Evolutionary conservation across 352 stramenopile species (phyloP).

Genomic region (Lagenidium giganteum): DNA sequence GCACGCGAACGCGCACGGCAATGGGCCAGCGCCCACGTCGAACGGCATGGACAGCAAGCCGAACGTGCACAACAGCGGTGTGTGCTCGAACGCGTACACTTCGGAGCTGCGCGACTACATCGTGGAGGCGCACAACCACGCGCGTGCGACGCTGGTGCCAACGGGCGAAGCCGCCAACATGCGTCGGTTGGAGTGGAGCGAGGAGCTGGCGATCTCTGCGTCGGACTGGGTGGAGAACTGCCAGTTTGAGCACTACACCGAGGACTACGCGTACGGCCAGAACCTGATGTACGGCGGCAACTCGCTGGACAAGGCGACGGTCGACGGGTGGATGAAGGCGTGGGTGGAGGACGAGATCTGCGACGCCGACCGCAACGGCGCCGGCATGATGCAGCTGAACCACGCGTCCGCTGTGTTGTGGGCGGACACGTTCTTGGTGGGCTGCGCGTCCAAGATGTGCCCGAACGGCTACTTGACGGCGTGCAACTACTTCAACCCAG

Average conservation of each 20-base stretch:
- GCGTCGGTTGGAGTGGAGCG: slow-evolving; percentile 15
- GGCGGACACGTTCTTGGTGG: slow-evolving; percentile 12
- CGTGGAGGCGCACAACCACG: slow-evolving; percentile 13
- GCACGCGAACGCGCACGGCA: too few species aligned
- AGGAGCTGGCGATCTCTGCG: slow-evolving; percentile 3
- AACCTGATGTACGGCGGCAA: not conserved
- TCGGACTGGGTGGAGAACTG: slow-evolving; percentile 5
- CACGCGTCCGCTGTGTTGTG: slow-evolving; percentile 14
- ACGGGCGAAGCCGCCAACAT: slow-evolving; percentile 13
- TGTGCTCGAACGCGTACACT: too few species aligned
- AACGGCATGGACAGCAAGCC: too few species aligned
- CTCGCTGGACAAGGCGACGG: slow-evolving; percentile 5
- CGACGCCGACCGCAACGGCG: slow-evolving; percentile 2
- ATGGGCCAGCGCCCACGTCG: too few species aligned
- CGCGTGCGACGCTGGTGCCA: slow-evolving; percentile 2
- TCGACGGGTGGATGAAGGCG: slow-evolving; percentile 6
- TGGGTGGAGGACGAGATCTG: slow-evolving; percentile 13
- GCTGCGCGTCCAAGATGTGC: slow-evolving; percentile 17
- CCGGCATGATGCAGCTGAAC: slow-evolving; percentile 7
- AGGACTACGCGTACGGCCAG: slow-evolving; percentile 12
- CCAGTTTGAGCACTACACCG: slow-evolving; percentile 7
- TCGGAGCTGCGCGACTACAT: too few species aligned
- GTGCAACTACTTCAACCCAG: slow-evolving; percentile 16
- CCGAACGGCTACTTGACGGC: slow-evolving; percentile 17
- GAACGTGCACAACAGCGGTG: too few species aligned